Percentiles rank a stretch among this genome's conserved stretches.
Evolutionary conservation across 345 rosid genomes (phyloP).

Genomic region (Gossypium turneri): DNA sequence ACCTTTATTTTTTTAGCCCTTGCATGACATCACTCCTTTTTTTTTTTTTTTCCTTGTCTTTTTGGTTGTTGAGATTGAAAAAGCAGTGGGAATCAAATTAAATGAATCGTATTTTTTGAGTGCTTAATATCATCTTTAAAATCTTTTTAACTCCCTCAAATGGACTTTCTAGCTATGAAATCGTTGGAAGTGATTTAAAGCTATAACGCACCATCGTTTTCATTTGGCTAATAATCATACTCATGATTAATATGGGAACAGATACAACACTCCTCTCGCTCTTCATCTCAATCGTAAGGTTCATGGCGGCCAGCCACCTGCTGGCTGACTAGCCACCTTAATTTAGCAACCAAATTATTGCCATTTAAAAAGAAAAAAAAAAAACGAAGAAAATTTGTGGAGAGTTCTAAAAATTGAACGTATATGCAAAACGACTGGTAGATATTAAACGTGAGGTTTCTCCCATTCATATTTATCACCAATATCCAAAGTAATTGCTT

Average conservation of each 20-base stretch:
- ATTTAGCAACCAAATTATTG: neutral
- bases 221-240: conserved; percentile 5
- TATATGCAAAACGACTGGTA: neutral
- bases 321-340: neutral
- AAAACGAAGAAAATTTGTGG: neutral
- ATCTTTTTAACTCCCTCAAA: neutral
- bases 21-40: neutral
- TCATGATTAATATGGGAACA: neutral
- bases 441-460: neutral
- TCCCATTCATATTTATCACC: neutral
- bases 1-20: neutral
- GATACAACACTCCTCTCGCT: neutral
- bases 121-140: conserved; percentile 5
- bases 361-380: neutral
- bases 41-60: neutral
- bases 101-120: neutral
- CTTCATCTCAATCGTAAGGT: neutral
- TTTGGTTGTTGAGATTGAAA: no score
- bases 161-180: neutral
- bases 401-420: neutral
- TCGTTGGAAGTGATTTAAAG: neutral
- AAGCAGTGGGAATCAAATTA: neutral
- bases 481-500: neutral
- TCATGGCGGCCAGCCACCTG: neutral
- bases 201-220: neutral